Conservation (phyloP, 2,329 filamentous ascomycete species). For the Aspergillus candidus region DNA sequence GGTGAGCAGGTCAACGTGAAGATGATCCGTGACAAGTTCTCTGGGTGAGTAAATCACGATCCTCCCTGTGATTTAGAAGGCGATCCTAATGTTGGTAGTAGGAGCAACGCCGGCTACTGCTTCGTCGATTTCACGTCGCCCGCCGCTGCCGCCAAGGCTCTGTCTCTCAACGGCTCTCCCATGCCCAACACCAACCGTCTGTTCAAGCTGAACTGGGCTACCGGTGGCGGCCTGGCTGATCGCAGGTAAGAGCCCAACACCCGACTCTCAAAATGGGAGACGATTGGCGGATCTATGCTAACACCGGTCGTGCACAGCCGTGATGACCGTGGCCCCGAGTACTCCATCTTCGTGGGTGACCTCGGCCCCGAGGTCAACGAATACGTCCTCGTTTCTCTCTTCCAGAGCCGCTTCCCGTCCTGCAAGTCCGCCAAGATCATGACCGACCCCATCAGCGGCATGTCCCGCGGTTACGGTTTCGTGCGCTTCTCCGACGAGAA, state of each 20-base stretch:
- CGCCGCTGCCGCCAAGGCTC: conserved; percentile 82
- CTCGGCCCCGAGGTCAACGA: conserved; percentile 98
- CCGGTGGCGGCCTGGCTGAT: conserved; percentile 89
- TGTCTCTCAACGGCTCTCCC: conserved; percentile 77
- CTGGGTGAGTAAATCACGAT: conserved; percentile 60
- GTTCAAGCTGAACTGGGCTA: conserved; percentile 99
- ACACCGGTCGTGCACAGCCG: conserved; percentile 41
- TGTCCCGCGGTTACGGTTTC: conserved; percentile 96
- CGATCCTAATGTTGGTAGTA: conserved; percentile 41
- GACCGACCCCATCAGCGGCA: conserved; percentile 95
- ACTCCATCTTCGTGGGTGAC: conserved; percentile 95
- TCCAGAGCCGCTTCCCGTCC: conserved; percentile 90
- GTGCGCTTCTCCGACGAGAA: conserved; percentile 93
- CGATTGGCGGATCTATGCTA: too few species aligned
- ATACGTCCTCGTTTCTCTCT: conserved; percentile 92
- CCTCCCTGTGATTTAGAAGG: conserved; percentile 7
- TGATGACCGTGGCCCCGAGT: conserved; percentile 94
- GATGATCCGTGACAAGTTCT: conserved; percentile 99
- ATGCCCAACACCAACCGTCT: conserved; percentile 92
- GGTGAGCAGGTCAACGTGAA: conserved; percentile 96
- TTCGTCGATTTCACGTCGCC: conserved; percentile 87
- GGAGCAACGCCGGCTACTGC: conserved; percentile 94
- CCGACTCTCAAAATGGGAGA: not conserved
- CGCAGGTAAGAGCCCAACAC: conserved; percentile 58
- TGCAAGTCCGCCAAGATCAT: conserved; percentile 99